Base-by-base conservation (phyloP, 371 early-diverging fungal genomes). In the Mucor plumbeus region DNA sequence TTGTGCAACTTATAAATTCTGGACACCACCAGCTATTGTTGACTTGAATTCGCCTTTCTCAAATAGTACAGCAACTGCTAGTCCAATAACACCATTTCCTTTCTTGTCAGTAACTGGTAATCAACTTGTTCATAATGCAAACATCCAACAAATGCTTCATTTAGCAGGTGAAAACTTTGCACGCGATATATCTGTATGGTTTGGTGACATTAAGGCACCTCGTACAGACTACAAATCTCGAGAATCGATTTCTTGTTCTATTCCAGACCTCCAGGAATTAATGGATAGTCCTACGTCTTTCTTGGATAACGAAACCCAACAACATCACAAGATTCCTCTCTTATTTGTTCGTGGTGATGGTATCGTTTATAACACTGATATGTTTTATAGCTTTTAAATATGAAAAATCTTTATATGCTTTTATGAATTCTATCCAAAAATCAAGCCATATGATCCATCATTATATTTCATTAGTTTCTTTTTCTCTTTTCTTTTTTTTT, bases 1-100 rank as follows among this genome's bases (percentile, higher is more conserved):
- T 64, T 91, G 88, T 54, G 89, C 90, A 10, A 87, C 83, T 31
- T 92, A 91, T 67, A 87, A 87, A 64, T 91, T 92, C 62, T 88
- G 83, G 75, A 85, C 87, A 15, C 88, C 90, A 13, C 59, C 67
- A 13, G 19, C 64, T 7, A 54, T 59, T 3, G 36, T 47, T 13
- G 56, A 59, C 14, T 40, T 64, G 40, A 64, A 55, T 26, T 59
- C 67, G 2, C 68, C 72, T 0, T 60, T 67, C 34, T 9, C 48
- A 14, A 11, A 9, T 9, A 60, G 8, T 13, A 54, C 21, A n/a
- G 26, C 36, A 4, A 14, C 11, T 31, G 39, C 48, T 13, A 36
- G 35, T 11, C 65, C 74, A 41, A 62, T 67, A 56, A 66, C 80
- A 17, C 80, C 80, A n/a, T 78, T 82, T 48, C 83, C 83, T 13